A percentile compares a stretch with the other conserved stretches of the same genome.
Conservation (phyloP, 2,329 filamentous ascomycete genomes). For the Cercospora zeae-maydis region DNA sequence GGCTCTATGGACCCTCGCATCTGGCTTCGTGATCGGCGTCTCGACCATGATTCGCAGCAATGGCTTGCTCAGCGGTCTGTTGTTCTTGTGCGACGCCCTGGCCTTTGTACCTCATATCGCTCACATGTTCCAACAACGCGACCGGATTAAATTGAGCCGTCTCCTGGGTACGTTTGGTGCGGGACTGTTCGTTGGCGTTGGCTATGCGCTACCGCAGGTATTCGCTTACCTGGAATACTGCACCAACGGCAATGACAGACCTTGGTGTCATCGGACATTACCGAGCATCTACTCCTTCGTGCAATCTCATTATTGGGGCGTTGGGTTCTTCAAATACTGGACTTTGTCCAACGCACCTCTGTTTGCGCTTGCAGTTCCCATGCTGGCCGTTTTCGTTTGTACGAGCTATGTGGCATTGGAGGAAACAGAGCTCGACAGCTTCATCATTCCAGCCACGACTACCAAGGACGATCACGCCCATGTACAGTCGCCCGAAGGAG, state of each 20-base stretch:
- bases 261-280: conserved; percentile 70
- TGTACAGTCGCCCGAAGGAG: conserved; percentile 1
- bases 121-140: conserved; percentile 33
- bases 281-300: conserved; percentile 93
- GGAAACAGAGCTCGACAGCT: background rate
- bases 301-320: conserved; percentile 85
- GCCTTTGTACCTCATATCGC: conserved; percentile 43
- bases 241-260: conserved; percentile 41
- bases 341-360: conserved; percentile 78
- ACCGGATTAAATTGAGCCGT: conserved; percentile 12
- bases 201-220: conserved; percentile 68
- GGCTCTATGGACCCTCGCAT: conserved; percentile 29
- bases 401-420: conserved; percentile 50
- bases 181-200: conserved; percentile 64
- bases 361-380: conserved; percentile 77
- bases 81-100: conserved; percentile 64
- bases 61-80: conserved; percentile 74
- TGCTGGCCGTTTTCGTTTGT: conserved; percentile 63
- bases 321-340: conserved; percentile 89
- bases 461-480: background rate
- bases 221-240: conserved; percentile 74
- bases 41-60: conserved; percentile 78
- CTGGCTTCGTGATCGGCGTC: conserved; percentile 57
- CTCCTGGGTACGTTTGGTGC: conserved; percentile 54
- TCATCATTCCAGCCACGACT: background rate